Evolutionary conservation across 495 filamentous ascomycete species (phyloP), one percentile per base, ranked within the genome.

Genomic region (Aspergillus mulundensis): DNA sequence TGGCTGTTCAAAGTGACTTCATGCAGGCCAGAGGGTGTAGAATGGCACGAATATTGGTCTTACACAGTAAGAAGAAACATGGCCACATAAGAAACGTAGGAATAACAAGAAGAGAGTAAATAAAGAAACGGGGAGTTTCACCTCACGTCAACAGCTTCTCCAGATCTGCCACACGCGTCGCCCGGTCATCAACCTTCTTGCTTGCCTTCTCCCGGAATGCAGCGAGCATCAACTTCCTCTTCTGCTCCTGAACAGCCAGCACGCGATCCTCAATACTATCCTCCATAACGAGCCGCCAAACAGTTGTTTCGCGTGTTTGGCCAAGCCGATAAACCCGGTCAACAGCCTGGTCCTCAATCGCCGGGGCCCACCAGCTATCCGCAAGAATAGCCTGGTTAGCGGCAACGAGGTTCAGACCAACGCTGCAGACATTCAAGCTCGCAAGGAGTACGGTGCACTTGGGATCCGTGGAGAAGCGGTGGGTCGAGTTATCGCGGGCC

Each of bases 281-380:
- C 53, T 95, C 87, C 79, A 96, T 87, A 0, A 96, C 81, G 6
- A 96, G 71, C 52, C 91, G 76, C 80, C 87, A 93, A 5, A 96
- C 88, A 1, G 83, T 89, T 0, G 85, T 88, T 57, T 85, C 81
- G 28, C 86, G 77, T 52, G 78, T 92, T 71, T 97, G 92, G 2
- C 92, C 92, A 0, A 96, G 80, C 4, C 92, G 78, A 59, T 96
- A 90, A 16, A 96, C 92, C 1, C 92, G 85, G 65, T 97, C 92
- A 2, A 96, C 81, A 23, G 92, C 92, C 63, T 97, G 92, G 62
- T 95, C 91, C 68, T 97, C 92, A 56, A 96, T 92, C 0, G 90
- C 91, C 0, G 91, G 90, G 3, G 91, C 90, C 90, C 92, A 96
- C 92, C 90, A 96, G 42, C 81, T 86, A 65, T 97, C 92, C 0